A percentile compares a stretch with the other conserved stretches of the same genome.
Evolutionary conservation across 306 rosid species (phyloP).

Genomic region (Cucurbita moschata): DNA sequence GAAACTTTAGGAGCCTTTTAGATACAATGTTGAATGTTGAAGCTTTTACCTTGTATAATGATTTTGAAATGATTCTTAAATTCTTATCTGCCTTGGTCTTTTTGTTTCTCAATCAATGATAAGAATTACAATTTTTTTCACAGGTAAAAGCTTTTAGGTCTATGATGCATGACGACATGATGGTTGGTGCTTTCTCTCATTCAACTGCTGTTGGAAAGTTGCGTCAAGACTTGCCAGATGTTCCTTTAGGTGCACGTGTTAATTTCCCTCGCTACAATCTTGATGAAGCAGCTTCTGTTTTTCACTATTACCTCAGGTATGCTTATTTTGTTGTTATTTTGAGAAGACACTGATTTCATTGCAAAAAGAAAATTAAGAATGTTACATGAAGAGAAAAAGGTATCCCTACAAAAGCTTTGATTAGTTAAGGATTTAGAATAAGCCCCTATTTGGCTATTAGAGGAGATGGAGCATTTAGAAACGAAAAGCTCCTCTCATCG

Average conservation of each 20-base stretch:
- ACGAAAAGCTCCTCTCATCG: neutral
- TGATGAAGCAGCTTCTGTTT: slow-evolving; percentile 78
- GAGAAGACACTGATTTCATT: neutral
- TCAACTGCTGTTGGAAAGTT: slow-evolving; percentile 96
- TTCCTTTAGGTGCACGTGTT: slow-evolving; percentile 66
- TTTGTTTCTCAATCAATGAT: neutral
- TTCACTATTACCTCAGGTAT: slow-evolving; percentile 80
- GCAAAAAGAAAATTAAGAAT: neutral
- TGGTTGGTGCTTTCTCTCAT: slow-evolving; percentile 96
- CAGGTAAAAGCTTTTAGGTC: slow-evolving; percentile 95
- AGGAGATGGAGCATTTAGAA: neutral
- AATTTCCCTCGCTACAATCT: slow-evolving; percentile 65
- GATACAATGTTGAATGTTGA: neutral
- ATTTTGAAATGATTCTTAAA: neutral
- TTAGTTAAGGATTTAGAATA: neutral
- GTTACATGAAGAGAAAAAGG: neutral
- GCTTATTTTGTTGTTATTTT: neutral
- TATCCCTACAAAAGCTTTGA: neutral
- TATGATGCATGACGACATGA: slow-evolving; percentile 79
- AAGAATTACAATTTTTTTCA: slow-evolving; percentile 9
- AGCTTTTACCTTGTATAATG: neutral
- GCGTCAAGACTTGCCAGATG: slow-evolving; percentile 80
- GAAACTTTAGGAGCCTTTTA: neutral
- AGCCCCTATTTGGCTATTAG: neutral
- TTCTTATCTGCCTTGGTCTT: neutral